Base-by-base conservation (phyloP, 768 basidiomycete genomes). In the Boletus rubropictus region DNA sequence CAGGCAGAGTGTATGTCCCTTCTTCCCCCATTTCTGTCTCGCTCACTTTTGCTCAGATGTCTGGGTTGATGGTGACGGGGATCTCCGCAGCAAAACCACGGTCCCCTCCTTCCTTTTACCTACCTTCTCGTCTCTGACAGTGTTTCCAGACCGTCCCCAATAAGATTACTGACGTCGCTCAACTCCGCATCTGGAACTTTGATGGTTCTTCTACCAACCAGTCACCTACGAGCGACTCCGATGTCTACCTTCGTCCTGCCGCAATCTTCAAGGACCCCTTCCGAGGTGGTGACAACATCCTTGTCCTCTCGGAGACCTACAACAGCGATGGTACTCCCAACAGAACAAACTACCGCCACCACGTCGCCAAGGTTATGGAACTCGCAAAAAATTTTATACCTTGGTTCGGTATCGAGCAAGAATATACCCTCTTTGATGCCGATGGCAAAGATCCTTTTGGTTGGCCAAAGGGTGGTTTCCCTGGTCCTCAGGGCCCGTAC, bases 381-480 rank as follows among this genome's bases (percentile, higher is more conserved):
- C 80, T 84, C 49, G 89, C 86, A 59, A 89, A 89, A 71, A 83
- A 82, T 1, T 15, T 62, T 20, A 73, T 72, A 45, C 96, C 96
- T 27, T 99, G 96, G 96, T 98, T 99, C 69, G 93, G 95, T 73
- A 76, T 98, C 53, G 95, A 98, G 71, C 96, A 99, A 70, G 96
- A 98, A 67, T 99, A 97, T 78, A 98, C 95, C 58, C 85, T 99
- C 57, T 88, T 99, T 60, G 93, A 92, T 64, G 78, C 76, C 55
- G 96, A 98, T 67, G 93, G 85, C 57, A 75, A 9, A 32, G 61
- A 78, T 52, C 95, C 95, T 38, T 87, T 76, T 69, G 92, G 91
- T 46, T 98, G 96, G 96, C 96, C 96, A 62, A 93, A 93, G 72
- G 93, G 92, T 60, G 96, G 96, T 72, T 99, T 97, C 86, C 96